Base-by-base conservation (phyloP, 768 basidiomycete species). In the Boletales sp. region DNA sequence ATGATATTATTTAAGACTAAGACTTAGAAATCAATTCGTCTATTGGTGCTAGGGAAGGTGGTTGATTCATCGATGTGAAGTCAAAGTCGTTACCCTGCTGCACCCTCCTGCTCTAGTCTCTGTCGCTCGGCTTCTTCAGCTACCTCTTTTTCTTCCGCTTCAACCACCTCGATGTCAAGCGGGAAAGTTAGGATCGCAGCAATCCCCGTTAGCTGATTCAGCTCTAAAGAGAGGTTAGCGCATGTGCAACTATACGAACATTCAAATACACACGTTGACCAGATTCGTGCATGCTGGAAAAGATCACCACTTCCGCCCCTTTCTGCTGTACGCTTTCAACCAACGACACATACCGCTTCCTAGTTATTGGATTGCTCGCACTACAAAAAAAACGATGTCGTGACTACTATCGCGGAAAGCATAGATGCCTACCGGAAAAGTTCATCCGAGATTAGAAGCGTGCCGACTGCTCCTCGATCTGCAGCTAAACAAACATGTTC, bases 231-330 rank as follows among this genome's bases (percentile, higher is more conserved):
- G 46, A 21, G 12, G 34, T 45, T 37, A 57, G 47, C 49, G 6
- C 49, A 35, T 33, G 10, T 33, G 9, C 1, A 18, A n/a, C 17
- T n/a, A 8, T 32, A 33, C 11, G 7, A 46, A 15, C 21, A 49
- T 37, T 25, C 38, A 28, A 28, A 28, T 35, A 74, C 90, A 62
- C 63, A 95, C 94, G 94, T 77, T 97, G 94, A 13, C 96, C 96
- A 18, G 90, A 92, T 71, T 99, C 96, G 64, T 99, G 96, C 96
- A 99, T 98, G 61, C 94, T 97, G 5, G 95, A 98, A 69, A 98
- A 99, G 56, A 97, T 94, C 17, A 97, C 76, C 6, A 94, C 94
- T 63, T 98, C 94, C 21, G 85, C 95, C 21, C 94, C 92, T 56
- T 88, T 90, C 41, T 83, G 78, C 58, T 87, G 84, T 14, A 97